Conservation (phyloP, 1,139 yeast genomes). For the Sugiyamaella novakii region DNA sequence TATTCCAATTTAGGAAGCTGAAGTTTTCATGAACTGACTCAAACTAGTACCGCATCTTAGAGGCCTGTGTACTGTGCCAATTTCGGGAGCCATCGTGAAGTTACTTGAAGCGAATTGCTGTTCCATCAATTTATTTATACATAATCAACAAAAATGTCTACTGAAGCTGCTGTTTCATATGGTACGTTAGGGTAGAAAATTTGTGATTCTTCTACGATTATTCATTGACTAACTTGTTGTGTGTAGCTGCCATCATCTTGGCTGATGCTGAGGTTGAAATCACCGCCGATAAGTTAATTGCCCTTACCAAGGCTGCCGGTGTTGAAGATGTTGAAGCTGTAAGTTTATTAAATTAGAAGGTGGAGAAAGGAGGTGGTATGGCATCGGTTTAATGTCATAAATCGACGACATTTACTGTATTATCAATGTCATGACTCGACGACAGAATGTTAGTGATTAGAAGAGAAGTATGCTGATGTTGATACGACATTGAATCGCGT, state of each 20-base stretch:
- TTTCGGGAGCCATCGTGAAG: too few relatives aligned
- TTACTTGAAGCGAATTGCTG: slow-evolving; percentile 9
- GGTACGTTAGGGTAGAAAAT: slow-evolving; percentile 33
- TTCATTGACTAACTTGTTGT: neutral
- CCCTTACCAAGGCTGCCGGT: slow-evolving; percentile 89
- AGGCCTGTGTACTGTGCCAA: too few relatives aligned
- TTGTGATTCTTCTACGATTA: too few relatives aligned
- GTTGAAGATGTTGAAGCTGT: slow-evolving; percentile 45
- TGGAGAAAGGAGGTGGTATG: too few relatives aligned
- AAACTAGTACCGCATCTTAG: too few relatives aligned
- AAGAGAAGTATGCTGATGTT: neutral
- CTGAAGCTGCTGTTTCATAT: slow-evolving; percentile 68
- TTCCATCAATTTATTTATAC: slow-evolving; percentile 13
- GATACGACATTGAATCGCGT: too few relatives aligned
- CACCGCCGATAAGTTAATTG: slow-evolving; percentile 86
- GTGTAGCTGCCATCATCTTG: slow-evolving; percentile 86
- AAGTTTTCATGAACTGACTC: too few relatives aligned
- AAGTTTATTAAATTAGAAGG: slow-evolving; percentile 9
- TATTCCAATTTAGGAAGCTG: too few relatives aligned
- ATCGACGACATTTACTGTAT: neutral
- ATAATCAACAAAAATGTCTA: slow-evolving; percentile 17
- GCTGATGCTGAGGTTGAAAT: slow-evolving; percentile 97
- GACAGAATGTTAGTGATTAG: neutral
- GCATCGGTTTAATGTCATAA: neutral
- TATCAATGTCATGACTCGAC: slow-evolving; percentile 3